A percentile compares a stretch with the other conserved stretches of the same genome.
These are phyloP conservation scores for Podospora fimiseda DNA, from an alignment of 495 filamentous ascomycete species.

Conservation along the genomic window DNA sequence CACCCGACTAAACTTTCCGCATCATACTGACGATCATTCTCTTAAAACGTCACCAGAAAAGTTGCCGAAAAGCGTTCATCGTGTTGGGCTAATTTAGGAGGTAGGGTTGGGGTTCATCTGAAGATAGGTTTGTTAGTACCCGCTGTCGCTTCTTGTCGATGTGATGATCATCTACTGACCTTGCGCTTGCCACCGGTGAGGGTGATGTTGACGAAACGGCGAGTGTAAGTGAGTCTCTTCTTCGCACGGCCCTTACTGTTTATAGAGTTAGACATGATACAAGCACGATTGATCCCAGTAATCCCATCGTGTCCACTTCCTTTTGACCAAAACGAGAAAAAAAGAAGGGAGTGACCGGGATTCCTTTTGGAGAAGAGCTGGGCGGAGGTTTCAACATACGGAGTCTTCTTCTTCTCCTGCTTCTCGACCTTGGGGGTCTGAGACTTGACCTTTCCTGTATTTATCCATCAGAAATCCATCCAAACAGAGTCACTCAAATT, in stretches of 20 bases:
- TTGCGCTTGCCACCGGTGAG: constrained; percentile 99
- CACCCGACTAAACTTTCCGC: neutral
- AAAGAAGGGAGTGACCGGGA: neutral
- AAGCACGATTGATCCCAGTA: neutral
- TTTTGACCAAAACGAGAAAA: neutral
- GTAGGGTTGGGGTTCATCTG: constrained; percentile 51
- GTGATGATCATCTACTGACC: constrained; percentile 47
- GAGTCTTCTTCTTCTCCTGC: constrained; percentile 86
- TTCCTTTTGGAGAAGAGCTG: neutral
- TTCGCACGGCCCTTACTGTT: constrained; percentile 84
- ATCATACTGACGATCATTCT: constrained; percentile 4
- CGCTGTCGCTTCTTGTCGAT: neutral
- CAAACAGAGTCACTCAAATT: neutral
- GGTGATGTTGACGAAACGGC: constrained; percentile 99
- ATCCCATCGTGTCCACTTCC: neutral
- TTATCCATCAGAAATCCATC: constrained; percentile 8
- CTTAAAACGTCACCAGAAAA: neutral
- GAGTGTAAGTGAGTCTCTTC: constrained; percentile 96
- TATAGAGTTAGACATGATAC: constrained; percentile 16
- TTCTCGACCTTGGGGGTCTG: constrained; percentile 67
- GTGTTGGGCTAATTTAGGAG: constrained; percentile 28
- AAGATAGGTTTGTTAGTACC: neutral
- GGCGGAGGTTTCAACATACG: constrained; percentile 30
- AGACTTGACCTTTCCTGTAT: constrained; percentile 43
- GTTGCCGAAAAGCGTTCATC: constrained; percentile 13